phyloP scores from a whole-genome alignment of 495 filamentous ascomycete species.

The Aspergillus diversus region DNA sequence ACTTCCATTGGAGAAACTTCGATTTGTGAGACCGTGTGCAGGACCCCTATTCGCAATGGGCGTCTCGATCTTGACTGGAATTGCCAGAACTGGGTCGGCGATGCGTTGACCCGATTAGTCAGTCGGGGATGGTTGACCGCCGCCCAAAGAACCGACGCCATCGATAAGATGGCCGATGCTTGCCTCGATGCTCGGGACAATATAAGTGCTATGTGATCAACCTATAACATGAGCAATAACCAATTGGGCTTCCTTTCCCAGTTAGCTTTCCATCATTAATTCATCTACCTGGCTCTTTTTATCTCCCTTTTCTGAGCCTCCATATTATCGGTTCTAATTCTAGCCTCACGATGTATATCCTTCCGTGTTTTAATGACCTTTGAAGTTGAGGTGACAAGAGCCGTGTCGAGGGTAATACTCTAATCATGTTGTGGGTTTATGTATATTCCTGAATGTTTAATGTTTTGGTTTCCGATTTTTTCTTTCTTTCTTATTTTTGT shows the following conservation, averaged over 20 bases:
- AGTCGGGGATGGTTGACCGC: constrained; percentile 27
- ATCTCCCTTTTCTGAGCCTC: neutral
- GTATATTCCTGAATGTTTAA: no score
- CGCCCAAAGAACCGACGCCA: constrained; percentile 23
- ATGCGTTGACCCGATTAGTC: constrained; percentile 32
- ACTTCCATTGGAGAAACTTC: constrained; percentile 24
- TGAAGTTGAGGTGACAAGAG: no score
- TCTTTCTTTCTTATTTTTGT: no score
- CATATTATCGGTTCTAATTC: neutral
- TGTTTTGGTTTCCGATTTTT: no score
- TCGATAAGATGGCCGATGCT: constrained; percentile 35
- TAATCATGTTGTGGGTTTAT: no score
- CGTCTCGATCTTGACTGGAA: constrained; percentile 36
- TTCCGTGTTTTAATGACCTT: no score
- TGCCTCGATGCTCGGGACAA: constrained; percentile 34
- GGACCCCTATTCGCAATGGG: constrained; percentile 32
- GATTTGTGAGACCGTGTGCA: constrained; percentile 26
- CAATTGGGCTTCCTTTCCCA: neutral
- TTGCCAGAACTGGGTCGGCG: constrained; percentile 41
- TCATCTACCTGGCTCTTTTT: neutral
- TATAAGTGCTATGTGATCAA: neutral
- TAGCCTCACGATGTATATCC: no score
- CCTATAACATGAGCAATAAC: no score
- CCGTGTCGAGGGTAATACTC: no score
- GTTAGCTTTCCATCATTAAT: no score